Evolutionary conservation across 1,284 basidiomycete genomes (phyloP).

Genomic region (Rhodofomes roseus): DNA sequence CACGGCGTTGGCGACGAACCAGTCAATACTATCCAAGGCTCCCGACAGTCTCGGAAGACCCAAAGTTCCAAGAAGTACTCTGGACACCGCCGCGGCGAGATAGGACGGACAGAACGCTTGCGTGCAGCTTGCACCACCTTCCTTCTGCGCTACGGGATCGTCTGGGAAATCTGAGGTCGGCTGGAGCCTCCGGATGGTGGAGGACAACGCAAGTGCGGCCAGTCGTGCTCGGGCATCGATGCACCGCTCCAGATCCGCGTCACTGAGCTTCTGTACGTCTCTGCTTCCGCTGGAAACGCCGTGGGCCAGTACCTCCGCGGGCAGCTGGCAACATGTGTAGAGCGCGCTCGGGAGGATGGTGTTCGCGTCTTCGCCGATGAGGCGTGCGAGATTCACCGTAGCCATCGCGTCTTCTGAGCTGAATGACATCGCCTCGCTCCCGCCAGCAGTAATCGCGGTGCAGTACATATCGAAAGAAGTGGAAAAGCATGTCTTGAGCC

Average conservation of each 20-base stretch:
- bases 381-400: constrained; percentile 11
- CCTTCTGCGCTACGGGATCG: not conserved
- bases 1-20: not conserved
- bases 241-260: constrained; percentile 5
- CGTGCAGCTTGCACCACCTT: not conserved
- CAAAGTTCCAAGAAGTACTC: not conserved
- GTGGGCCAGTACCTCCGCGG: not conserved
- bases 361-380: constrained; percentile 1
- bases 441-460: not conserved
- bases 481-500: constrained; percentile 8
- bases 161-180: not conserved
- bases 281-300: constrained; percentile 4
- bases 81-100: not conserved
- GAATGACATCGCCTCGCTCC: not conserved
- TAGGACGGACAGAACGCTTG: not conserved
- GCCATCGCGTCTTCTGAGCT: constrained; percentile 3
- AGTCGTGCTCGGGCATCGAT: not conserved
- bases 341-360: constrained; percentile 9
- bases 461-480: constrained; percentile 4
- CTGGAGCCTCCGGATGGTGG: not conserved
- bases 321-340: constrained; percentile 3
- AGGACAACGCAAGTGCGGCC: not conserved
- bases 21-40: not conserved
- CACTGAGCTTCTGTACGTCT: not conserved
- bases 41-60: not conserved